These are phyloP conservation scores for Chiua sp. DNA, from an alignment of 1,284 basidiomycete genomes.

Conservation along the genomic window DNA sequence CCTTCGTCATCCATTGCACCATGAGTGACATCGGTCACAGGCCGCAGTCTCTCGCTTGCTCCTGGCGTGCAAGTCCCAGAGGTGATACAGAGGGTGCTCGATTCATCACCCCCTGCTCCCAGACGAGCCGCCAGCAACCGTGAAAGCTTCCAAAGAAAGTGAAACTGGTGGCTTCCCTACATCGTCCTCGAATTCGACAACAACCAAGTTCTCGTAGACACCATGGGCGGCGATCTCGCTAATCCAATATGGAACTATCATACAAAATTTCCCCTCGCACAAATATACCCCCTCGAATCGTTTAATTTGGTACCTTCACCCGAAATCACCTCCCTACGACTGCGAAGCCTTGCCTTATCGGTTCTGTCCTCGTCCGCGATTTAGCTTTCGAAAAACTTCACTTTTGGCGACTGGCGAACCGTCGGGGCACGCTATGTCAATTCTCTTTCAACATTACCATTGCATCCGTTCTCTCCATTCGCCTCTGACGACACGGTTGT, in stretches of 20 bases:
- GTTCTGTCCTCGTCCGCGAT: slow-evolving; percentile 85
- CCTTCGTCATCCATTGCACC: background rate
- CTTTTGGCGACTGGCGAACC: too few relatives aligned
- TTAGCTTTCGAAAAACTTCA: slow-evolving; percentile 79
- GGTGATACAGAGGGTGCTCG: slow-evolving; percentile 85
- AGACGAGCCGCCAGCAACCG: slow-evolving; percentile 71
- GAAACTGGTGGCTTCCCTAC: slow-evolving; percentile 97
- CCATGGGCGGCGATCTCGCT: slow-evolving; percentile 86
- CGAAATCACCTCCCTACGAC: too few relatives aligned
- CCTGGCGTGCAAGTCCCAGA: slow-evolving; percentile 82
- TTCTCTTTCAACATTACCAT: slow-evolving; percentile 52
- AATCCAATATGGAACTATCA: slow-evolving; percentile 95
- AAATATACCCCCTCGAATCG: too few relatives aligned
- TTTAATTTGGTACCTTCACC: too few relatives aligned
- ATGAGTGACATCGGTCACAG: slow-evolving; percentile 37
- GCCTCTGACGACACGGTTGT: slow-evolving; percentile 39
- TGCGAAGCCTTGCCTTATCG: slow-evolving; percentile 49
- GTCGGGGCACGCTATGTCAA: slow-evolving; percentile 62
- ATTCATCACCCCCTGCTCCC: slow-evolving; percentile 53
- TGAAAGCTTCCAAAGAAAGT: slow-evolving; percentile 88
- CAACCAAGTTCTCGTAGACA: slow-evolving; percentile 98
- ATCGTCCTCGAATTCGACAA: slow-evolving; percentile 99
- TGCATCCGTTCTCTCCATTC: slow-evolving; percentile 37
- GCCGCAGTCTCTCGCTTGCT: slow-evolving; percentile 77
- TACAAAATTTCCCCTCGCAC: too few relatives aligned